These are phyloP conservation scores for Podospora pseudocomata DNA, from an alignment of 495 filamentous ascomycete species.

Conservation along the genomic window DNA sequence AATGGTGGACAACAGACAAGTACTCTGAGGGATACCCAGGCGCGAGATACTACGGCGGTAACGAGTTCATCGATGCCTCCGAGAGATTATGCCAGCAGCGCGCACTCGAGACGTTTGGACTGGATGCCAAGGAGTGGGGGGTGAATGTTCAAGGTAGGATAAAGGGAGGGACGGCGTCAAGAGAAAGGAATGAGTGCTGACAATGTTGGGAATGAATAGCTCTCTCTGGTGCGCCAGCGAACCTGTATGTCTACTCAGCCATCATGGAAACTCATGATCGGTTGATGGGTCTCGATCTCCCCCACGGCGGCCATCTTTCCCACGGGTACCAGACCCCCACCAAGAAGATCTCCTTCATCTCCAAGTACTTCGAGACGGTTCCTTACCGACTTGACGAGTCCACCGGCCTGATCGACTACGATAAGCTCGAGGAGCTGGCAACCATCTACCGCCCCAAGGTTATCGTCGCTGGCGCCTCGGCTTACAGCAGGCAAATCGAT, in stretches of 20 bases:
- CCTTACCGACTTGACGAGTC: conserved; percentile 88
- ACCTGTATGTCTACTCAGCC: conserved; percentile 93
- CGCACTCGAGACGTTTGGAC: conserved; percentile 79
- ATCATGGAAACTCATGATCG: conserved; percentile 88
- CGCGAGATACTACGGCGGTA: conserved; percentile 94
- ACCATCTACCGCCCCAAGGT: conserved; percentile 88
- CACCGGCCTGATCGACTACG: conserved; percentile 93
- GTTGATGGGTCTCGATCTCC: conserved; percentile 94
- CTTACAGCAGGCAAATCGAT: conserved; percentile 92
- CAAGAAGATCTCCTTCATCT: conserved; percentile 97
- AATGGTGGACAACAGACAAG: conserved; percentile 62
- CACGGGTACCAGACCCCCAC: conserved; percentile 97
- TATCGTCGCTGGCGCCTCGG: conserved; percentile 90
- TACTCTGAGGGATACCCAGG: conserved; percentile 99
- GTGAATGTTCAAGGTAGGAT: conserved; percentile 88
- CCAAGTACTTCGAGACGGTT: conserved; percentile 97
- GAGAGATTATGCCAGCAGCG: conserved; percentile 86
- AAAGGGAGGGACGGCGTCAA: neutral
- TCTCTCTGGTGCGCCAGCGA: conserved; percentile 91
- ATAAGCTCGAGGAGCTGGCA: conserved; percentile 79
- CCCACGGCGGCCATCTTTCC: conserved; percentile 93
- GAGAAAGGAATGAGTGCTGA: conserved; percentile 1
- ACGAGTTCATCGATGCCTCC: conserved; percentile 88
- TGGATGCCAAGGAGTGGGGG: conserved; percentile 87
- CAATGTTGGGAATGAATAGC: conserved; percentile 47